phyloP scores from a whole-genome alignment of 805 yeast species.

The Metschnikowia continentalis region DNA sequence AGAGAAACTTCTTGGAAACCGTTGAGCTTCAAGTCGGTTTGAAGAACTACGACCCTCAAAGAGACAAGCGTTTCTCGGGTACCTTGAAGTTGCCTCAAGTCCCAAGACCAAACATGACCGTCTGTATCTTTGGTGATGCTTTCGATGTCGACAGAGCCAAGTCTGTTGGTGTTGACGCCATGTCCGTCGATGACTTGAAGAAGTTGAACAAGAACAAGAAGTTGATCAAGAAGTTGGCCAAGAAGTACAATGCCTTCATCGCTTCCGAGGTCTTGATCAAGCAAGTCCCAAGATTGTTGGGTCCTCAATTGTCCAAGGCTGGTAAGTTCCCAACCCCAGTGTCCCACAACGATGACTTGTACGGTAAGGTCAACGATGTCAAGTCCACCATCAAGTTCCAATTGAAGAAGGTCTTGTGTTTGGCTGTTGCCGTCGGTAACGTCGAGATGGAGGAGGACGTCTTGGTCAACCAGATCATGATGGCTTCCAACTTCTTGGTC shows the following conservation, averaged over 20 bases:
- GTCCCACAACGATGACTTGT: constrained; percentile 97
- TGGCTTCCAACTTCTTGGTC: constrained; percentile 98
- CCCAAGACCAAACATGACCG: constrained; percentile 99
- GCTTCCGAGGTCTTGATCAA: constrained; percentile 99
- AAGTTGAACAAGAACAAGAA: constrained; percentile 99
- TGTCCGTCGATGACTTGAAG: constrained; percentile 99
- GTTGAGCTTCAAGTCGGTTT: constrained; percentile 99
- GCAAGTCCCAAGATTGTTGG: constrained; percentile 99
- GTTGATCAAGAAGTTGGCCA: constrained; percentile 98
- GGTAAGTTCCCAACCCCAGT: constrained; percentile 99
- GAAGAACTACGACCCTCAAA: constrained; percentile 99
- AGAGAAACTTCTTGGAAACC: constrained; percentile 99
- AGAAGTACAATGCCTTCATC: constrained; percentile 99
- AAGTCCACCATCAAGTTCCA: constrained; percentile 99
- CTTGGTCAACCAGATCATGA: constrained; percentile 95
- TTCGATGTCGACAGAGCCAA: constrained; percentile 99
- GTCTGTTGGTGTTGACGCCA: constrained; percentile 98
- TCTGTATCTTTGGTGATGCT: constrained; percentile 99
- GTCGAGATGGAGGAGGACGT: constrained; percentile 98
- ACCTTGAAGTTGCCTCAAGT: constrained; percentile 95
- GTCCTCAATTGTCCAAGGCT: constrained; percentile 99
- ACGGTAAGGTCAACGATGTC: constrained; percentile 93
- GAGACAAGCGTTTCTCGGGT: constrained; percentile 99
- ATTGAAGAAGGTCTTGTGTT: constrained; percentile 98
- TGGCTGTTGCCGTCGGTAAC: constrained; percentile 99